Base-by-base conservation (phyloP, 2,329 filamentous ascomycete species). In the Madurella mycetomatis region DNA sequence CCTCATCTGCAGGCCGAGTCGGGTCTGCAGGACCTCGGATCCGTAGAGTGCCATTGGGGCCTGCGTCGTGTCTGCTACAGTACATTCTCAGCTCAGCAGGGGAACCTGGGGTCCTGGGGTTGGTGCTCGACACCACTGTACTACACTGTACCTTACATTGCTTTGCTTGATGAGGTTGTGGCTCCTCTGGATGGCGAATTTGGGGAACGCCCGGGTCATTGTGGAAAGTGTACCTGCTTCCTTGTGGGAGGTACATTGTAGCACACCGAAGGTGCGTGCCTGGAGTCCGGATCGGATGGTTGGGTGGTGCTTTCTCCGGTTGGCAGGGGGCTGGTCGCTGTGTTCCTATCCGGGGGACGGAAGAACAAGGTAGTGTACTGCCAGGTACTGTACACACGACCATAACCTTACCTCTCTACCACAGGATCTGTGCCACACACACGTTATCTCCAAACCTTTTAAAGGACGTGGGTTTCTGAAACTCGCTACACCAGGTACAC, bases 251-350 rank as follows among this genome's bases (percentile, higher is more conserved):
- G 39, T 7, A 8, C 39, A 49, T 19, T 17, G 39, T 41, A 50
- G 41, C 18, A 17, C 30, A 42, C 2, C 17, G 34, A 44, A 54
- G 47, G 41, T 50, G 40, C 32, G 7, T 25, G 25, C 25, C 25
- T 25, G 25, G 25, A 50, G 47, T 47, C 34, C 42, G 34, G 19
- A 37, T 39, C 47, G 13, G 52, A 50, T 46, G 52, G 46, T 54
- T 54, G 52, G 52, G 41, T 54, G 47, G 43, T 34, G 50, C 50
- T 54, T 54, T 54, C 47, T 50, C 52, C 52, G 52, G 52, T 5
- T 42, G 46, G 31, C 9, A 43, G 17, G 18, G 3, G 25, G 25
- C 25, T 25, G 4, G 25, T 7, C 25, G 25, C 25, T 25, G 25
- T 25, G 25, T 25, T 25, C 25, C 25, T 25, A 7, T 25, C 25